A percentile compares a stretch with the other conserved stretches of the same genome.
Conservation (phyloP, 1,284 basidiomycete species). For the Kwoniella shivajii region DNA sequence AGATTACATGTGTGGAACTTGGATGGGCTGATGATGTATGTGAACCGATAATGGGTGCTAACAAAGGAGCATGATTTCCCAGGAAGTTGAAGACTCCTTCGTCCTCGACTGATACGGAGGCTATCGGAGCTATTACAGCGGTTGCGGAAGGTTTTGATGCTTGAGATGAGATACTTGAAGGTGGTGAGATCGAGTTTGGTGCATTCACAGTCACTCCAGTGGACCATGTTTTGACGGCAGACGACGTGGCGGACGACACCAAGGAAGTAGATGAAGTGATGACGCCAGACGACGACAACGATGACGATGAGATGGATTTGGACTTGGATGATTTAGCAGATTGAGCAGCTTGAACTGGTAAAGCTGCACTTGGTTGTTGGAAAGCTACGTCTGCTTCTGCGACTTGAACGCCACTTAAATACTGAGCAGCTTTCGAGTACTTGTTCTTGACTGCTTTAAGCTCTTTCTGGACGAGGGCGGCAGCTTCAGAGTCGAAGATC, state of each 20-base stretch:
- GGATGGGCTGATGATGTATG: not conserved
- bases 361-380: slow-evolving; percentile 5
- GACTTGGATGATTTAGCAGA: not conserved
- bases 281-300: not conserved
- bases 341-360: slow-evolving; percentile 11
- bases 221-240: slow-evolving; percentile 1
- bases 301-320: not conserved
- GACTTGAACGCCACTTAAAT: slow-evolving; percentile 27
- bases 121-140: not conserved
- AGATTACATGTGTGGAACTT: not conserved
- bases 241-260: not conserved
- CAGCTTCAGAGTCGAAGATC: slow-evolving; percentile 16
- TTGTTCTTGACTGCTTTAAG: slow-evolving; percentile 24
- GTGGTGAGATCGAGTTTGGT: not conserved
- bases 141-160: not conserved
- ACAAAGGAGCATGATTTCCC: slow-evolving; percentile 3
- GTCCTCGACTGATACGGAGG: not conserved
- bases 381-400: slow-evolving; percentile 26
- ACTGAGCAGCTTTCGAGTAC: slow-evolving; percentile 29
- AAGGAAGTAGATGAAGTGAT: not conserved
- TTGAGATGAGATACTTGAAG: not conserved
- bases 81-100: slow-evolving; percentile 4
- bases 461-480: slow-evolving; percentile 19
- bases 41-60: slow-evolving; percentile 5
- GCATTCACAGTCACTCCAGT: slow-evolving; percentile 7